Conservation (phyloP, 805 yeast genomes). For the Yamadazyma paraphyllophila region DNA sequence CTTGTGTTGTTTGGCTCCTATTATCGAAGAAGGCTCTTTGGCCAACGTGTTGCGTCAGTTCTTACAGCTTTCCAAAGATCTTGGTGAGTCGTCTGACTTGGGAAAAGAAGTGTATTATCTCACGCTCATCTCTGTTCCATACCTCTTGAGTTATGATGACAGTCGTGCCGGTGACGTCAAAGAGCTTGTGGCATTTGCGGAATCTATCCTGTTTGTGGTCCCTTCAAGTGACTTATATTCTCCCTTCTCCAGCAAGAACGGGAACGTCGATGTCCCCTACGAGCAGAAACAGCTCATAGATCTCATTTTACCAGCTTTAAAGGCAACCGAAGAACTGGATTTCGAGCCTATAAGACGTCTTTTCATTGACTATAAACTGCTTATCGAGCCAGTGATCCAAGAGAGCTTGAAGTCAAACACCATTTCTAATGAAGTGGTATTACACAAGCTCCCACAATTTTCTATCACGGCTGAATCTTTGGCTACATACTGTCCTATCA, state of each 20-base stretch:
- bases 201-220: slow-evolving; percentile 30
- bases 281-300: slow-evolving; percentile 47
- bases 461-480: slow-evolving; percentile 12
- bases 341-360: slow-evolving; percentile 39
- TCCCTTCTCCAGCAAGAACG: slow-evolving; percentile 30
- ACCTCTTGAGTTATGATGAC: slow-evolving; percentile 47
- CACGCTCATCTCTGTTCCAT: slow-evolving; percentile 64
- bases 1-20: slow-evolving; percentile 61
- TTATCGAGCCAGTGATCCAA: slow-evolving; percentile 31
- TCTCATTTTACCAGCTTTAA: slow-evolving; percentile 51
- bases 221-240: slow-evolving; percentile 24
- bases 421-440: slow-evolving; percentile 38
- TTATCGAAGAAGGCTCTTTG: slow-evolving; percentile 48
- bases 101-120: slow-evolving; percentile 69
- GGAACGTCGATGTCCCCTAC: slow-evolving; percentile 45
- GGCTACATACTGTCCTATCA: slow-evolving; percentile 19
- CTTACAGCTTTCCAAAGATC: slow-evolving; percentile 51
- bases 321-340: slow-evolving; percentile 31
- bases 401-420: slow-evolving; percentile 33
- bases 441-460: slow-evolving; percentile 40
- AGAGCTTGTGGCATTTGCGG: slow-evolving; percentile 48
- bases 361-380: slow-evolving; percentile 32
- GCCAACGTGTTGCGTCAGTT: slow-evolving; percentile 50
- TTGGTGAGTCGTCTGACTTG: slow-evolving; percentile 32
- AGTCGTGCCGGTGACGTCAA: slow-evolving; percentile 29